phyloP scores from a whole-genome alignment of 176 grass and related monocot species.

The Microstegium vimineum region DNA sequence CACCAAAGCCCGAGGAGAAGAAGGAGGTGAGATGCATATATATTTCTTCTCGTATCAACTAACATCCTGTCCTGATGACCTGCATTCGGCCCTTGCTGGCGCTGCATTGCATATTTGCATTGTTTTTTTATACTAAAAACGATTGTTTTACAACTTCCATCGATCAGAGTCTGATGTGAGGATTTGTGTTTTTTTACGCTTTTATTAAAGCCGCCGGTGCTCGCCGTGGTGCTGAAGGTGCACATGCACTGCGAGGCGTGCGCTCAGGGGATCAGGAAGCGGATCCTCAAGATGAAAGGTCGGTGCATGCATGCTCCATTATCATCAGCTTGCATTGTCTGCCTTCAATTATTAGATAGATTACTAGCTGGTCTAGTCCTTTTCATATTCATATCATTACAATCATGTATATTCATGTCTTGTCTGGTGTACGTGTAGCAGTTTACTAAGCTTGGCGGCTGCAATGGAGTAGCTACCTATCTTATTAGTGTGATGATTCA shows the following conservation, averaged over 20 bases:
- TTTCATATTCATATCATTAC: not conserved
- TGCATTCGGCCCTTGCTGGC: not conserved
- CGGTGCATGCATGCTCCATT: too few species aligned
- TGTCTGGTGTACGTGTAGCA: not conserved
- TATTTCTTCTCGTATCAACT: too few species aligned
- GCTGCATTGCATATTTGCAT: not conserved
- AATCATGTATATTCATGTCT: not conserved
- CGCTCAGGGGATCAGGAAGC: slow-evolving; percentile 66
- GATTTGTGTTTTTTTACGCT: not conserved
- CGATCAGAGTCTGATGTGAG: slow-evolving; percentile 7
- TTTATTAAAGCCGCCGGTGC: slow-evolving; percentile 53
- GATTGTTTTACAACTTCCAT: not conserved
- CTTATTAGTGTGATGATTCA: not conserved
- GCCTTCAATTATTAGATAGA: not conserved
- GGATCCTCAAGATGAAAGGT: slow-evolving; percentile 89
- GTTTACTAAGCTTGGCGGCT: not conserved
- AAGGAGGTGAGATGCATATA: slow-evolving; percentile 34
- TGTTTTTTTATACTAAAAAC: not conserved
- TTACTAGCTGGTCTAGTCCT: not conserved
- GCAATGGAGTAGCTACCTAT: not conserved
- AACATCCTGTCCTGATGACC: too few species aligned
- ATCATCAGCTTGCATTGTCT: not conserved
- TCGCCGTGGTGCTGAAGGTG: slow-evolving; percentile 68
- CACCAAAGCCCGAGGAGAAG: slow-evolving; percentile 46
- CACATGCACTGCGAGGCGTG: slow-evolving; percentile 92